These are phyloP conservation scores for Colletotrichum theobromicola DNA, from an alignment of 2,329 filamentous ascomycete species.

Conservation along the genomic window DNA sequence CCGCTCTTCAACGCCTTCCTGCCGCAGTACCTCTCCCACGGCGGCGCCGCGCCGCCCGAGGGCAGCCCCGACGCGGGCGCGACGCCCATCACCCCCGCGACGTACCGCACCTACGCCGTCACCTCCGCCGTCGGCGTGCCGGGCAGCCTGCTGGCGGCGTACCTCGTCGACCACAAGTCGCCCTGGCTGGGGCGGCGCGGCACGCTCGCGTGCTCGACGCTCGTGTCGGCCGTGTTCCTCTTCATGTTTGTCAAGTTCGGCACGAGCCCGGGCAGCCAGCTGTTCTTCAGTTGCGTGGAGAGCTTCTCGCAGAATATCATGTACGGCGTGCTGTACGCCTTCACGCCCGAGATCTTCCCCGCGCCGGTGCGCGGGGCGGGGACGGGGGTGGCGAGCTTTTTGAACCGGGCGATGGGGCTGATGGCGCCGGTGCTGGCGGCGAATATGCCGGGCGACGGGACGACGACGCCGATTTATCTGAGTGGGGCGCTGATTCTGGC, in stretches of 20 bases:
- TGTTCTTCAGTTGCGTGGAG: constrained; percentile 71
- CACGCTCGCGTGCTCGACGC: constrained; percentile 71
- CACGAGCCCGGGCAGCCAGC: constrained; percentile 59
- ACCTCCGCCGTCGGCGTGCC: constrained; percentile 79
- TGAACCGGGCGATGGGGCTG: constrained; percentile 72
- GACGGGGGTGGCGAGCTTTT: constrained; percentile 73
- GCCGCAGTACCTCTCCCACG: constrained; percentile 80
- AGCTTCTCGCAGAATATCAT: constrained; percentile 78
- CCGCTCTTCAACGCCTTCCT: constrained; percentile 90
- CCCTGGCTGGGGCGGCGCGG: constrained; percentile 72
- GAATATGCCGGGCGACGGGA: constrained; percentile 61
- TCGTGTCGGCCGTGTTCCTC: constrained; percentile 71
- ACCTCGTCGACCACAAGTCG: constrained; percentile 69
- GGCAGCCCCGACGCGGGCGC: constrained; percentile 30
- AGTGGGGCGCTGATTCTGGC: constrained; percentile 61
- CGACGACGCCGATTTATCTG: constrained; percentile 62
- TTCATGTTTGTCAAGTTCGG: constrained; percentile 70
- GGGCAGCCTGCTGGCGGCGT: constrained; percentile 76
- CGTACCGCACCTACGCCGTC: constrained; percentile 84
- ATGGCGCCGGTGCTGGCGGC: constrained; percentile 73
- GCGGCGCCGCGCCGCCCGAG: constrained; percentile 41
- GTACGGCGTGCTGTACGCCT: constrained; percentile 79
- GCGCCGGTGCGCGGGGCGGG: constrained; percentile 75
- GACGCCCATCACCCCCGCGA: constrained; percentile 46
- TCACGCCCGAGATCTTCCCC: constrained; percentile 79